A percentile compares a stretch with the other conserved stretches of the same genome.
phyloP scores from a whole-genome alignment of 345 rosid species.

The Fremontodendron californicum region DNA sequence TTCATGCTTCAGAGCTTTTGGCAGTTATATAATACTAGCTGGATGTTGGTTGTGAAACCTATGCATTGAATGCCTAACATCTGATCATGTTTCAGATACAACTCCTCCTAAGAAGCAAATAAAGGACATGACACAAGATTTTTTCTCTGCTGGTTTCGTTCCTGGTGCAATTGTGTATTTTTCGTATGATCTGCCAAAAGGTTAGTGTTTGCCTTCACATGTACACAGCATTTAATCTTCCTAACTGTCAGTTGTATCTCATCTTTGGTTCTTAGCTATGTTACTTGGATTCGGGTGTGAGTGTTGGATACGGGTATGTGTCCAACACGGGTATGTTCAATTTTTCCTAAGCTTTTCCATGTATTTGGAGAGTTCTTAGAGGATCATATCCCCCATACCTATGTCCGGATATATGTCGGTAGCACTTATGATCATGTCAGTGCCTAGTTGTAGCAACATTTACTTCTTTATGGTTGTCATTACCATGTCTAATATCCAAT shows the following conservation, averaged over 20 bases:
- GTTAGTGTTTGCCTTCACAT: slow-evolving; percentile 31
- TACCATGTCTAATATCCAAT: background rate
- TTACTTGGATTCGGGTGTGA: too few species aligned
- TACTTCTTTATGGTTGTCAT: background rate
- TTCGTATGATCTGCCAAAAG: slow-evolving; percentile 58
- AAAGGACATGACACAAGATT: slow-evolving; percentile 73
- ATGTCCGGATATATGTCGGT: too few species aligned
- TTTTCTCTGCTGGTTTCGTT: slow-evolving; percentile 74
- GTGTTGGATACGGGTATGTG: too few species aligned
- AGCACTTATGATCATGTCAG: background rate
- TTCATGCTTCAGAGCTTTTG: too few species aligned
- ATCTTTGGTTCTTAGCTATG: background rate
- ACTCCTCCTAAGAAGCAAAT: slow-evolving; percentile 88
- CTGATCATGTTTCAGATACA: slow-evolving; percentile 50
- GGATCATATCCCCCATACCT: too few species aligned
- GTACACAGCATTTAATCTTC: background rate
- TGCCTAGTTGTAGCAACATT: background rate
- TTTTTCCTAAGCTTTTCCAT: too few species aligned
- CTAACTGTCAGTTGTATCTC: background rate
- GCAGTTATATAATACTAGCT: background rate
- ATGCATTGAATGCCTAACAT: background rate
- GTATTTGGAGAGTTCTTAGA: too few species aligned
- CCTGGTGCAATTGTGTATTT: slow-evolving; percentile 95
- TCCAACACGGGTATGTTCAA: too few species aligned
- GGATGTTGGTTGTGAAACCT: background rate